phyloP scores from a whole-genome alignment of 441 rosid species.

The Omphalea diandra region DNA sequence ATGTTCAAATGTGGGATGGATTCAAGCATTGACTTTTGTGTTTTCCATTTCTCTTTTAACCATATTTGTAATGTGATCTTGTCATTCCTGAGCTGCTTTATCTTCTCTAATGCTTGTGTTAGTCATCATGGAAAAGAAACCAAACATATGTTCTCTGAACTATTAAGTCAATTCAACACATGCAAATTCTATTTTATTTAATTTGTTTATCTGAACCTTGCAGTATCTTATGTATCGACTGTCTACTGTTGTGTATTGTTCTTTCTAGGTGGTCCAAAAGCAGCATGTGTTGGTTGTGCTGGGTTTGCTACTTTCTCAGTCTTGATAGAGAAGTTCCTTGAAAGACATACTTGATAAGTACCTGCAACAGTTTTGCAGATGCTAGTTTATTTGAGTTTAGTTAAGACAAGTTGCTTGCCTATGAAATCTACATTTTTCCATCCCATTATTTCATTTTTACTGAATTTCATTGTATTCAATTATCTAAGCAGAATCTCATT shows the following conservation, averaged over 20 bases:
- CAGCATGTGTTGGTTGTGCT: slow-evolving; percentile 90
- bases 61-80: neutral
- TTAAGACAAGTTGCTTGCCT: neutral
- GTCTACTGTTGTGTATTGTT: too few species aligned
- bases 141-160: too few species aligned
- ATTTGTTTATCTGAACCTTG: neutral
- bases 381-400: neutral
- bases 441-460: too few species aligned
- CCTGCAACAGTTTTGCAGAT: slow-evolving; percentile 17
- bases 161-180: too few species aligned
- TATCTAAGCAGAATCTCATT: too few species aligned
- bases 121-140: neutral
- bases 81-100: neutral
- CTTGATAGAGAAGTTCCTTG: slow-evolving; percentile 86
- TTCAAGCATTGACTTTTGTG: neutral
- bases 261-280: slow-evolving; percentile 75
- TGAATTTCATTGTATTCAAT: too few species aligned
- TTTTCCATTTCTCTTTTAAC: too few species aligned
- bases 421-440: neutral
- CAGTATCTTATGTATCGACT: slow-evolving; percentile 13
- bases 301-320: slow-evolving; percentile 96
- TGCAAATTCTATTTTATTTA: neutral
- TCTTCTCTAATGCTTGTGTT: neutral
- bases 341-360: slow-evolving; percentile 51
- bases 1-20: neutral